Conservation (phyloP, 306 rosid genomes). For the Spatholobus suberectus region DNA sequence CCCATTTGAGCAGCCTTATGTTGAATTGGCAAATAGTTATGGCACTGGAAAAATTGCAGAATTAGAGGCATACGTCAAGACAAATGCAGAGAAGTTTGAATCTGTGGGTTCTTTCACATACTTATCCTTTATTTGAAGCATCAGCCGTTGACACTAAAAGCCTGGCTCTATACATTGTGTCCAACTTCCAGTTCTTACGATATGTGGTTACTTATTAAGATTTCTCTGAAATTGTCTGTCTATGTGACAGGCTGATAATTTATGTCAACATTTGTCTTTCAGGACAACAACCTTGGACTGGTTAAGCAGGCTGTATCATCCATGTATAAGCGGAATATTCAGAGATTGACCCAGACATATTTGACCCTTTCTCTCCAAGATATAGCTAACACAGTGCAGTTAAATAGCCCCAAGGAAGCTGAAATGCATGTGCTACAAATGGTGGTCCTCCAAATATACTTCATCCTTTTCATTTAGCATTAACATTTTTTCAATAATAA, state of each 20-base stretch:
- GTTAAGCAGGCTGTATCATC: slow-evolving; percentile 79
- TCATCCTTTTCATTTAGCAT: not conserved
- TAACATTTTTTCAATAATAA: slow-evolving; percentile 16
- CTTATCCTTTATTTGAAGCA: not conserved
- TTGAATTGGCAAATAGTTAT: slow-evolving; percentile 68
- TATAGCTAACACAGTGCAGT: slow-evolving; percentile 74
- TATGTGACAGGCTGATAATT: not conserved
- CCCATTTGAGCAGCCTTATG: slow-evolving; percentile 61
- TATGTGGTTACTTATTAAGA: not conserved
- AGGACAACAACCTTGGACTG: slow-evolving; percentile 86
- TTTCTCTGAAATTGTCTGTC: not conserved
- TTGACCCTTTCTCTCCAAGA: slow-evolving; percentile 89
- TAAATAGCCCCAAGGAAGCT: slow-evolving; percentile 72
- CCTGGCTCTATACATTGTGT: not conserved
- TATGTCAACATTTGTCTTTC: slow-evolving; percentile 18
- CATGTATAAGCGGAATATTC: slow-evolving; percentile 80
- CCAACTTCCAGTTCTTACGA: not conserved
- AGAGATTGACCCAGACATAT: slow-evolving; percentile 87
- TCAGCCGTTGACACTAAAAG: slow-evolving; percentile 5
- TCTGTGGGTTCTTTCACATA: slow-evolving; percentile 54
- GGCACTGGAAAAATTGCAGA: slow-evolving; percentile 59
- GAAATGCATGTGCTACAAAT: slow-evolving; percentile 94
- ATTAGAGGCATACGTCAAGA: slow-evolving; percentile 51
- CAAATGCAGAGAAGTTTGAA: slow-evolving; percentile 61
- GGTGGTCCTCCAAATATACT: slow-evolving; percentile 53